phyloP scores from a whole-genome alignment of 768 basidiomycete genomes.

The Tylopilus plumbeoviolaceoides region DNA sequence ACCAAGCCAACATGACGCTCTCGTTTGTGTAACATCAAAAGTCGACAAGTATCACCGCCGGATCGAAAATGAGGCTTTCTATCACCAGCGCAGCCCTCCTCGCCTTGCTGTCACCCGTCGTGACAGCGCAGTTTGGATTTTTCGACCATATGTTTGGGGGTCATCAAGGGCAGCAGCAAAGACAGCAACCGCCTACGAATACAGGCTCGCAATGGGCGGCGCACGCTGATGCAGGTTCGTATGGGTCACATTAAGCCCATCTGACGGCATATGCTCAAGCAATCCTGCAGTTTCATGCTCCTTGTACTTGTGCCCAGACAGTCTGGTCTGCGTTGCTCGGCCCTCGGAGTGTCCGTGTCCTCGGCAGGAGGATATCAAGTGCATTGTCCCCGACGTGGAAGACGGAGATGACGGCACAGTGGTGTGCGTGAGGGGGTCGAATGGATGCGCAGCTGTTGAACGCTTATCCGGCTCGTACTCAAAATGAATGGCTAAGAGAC shows the following conservation, averaged over 20 bases:
- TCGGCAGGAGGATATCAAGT: conserved; percentile 70
- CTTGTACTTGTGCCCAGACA: conserved; percentile 71
- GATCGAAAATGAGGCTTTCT: conserved; percentile 14
- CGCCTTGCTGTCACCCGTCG: conserved; percentile 30
- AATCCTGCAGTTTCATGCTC: conserved; percentile 62
- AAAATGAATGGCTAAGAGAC: conserved; percentile 5
- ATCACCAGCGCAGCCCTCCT: conserved; percentile 11
- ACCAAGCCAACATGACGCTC: neutral
- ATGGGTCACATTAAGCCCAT: neutral
- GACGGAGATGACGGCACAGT: conserved; percentile 55
- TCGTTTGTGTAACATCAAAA: neutral
- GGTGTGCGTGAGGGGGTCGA: conserved; percentile 63
- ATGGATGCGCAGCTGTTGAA: conserved; percentile 62
- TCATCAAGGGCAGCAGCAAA: conserved; percentile 47
- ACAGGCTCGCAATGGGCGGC: conserved; percentile 60
- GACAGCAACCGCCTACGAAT: conserved; percentile 43
- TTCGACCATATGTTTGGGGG: conserved; percentile 73
- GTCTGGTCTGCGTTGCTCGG: conserved; percentile 55
- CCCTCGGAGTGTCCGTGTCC: conserved; percentile 76
- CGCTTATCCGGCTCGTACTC: conserved; percentile 32
- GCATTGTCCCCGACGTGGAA: conserved; percentile 59
- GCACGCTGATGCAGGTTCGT: conserved; percentile 61
- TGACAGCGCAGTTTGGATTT: conserved; percentile 69
- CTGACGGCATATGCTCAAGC: neutral
- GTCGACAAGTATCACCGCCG: neutral